These are phyloP conservation scores for Mycena vulgaris DNA, from an alignment of 768 basidiomycete species.

Conservation along the genomic window DNA sequence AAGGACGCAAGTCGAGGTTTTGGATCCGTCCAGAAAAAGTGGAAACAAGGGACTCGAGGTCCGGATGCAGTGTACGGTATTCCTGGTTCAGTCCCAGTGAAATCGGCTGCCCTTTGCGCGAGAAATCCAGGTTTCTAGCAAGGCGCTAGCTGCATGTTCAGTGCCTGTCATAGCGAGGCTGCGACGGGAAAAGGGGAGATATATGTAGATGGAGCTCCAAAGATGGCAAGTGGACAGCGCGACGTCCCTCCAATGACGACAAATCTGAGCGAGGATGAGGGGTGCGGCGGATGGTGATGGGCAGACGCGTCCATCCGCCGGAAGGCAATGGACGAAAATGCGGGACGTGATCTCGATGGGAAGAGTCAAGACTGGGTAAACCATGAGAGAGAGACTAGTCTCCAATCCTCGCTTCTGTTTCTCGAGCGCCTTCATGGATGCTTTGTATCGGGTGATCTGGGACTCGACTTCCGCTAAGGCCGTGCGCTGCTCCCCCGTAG, in stretches of 20 bases:
- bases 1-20: slow-evolving; percentile 1
- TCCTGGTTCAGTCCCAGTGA: not conserved
- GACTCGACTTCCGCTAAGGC: not conserved
- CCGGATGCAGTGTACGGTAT: not conserved
- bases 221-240: not conserved
- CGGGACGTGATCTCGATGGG: slow-evolving; percentile 12
- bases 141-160: no score
- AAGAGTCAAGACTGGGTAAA: slow-evolving; percentile 1
- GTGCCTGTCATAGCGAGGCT: no score
- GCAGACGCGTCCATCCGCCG: not conserved
- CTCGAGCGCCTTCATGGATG: not conserved
- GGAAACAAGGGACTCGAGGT: not conserved
- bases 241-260: slow-evolving; percentile 11
- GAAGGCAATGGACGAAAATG: slow-evolving; percentile 22
- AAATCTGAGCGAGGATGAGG: slow-evolving; percentile 11
- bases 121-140: not conserved
- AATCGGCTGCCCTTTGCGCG: slow-evolving; percentile 4
- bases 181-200: no score
- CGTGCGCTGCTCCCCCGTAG: no score
- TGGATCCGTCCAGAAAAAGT: not conserved
- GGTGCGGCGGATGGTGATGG: not conserved
- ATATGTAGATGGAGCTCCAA: slow-evolving; percentile 11
- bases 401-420: not conserved
- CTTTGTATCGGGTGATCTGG: not conserved
- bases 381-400: not conserved